Evolutionary conservation across 1,284 basidiomycete genomes (phyloP).

Genomic region (Moesziomyces sp.): DNA sequence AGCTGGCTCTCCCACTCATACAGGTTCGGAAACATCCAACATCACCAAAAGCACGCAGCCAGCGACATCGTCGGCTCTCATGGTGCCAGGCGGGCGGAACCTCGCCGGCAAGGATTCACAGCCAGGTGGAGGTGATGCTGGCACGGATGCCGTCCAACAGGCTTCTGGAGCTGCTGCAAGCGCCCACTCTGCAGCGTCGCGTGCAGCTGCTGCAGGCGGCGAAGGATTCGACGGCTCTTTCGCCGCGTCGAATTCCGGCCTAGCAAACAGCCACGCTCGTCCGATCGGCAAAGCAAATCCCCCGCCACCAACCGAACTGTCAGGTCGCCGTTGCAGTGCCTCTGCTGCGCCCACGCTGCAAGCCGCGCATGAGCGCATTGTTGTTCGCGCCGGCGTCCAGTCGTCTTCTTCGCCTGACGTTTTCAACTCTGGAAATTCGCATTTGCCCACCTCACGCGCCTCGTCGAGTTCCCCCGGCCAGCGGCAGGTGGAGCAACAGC

Average conservation of each 20-base stretch:
- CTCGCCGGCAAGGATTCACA: no score
- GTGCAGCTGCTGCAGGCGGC: not conserved
- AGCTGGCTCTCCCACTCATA: no score
- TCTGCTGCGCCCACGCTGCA: conserved; percentile 2
- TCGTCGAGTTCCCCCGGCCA: no score
- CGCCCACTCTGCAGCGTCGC: no score
- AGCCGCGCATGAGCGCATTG: not conserved
- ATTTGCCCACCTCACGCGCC: conserved; percentile 1
- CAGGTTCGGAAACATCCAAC: no score
- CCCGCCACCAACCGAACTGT: not conserved
- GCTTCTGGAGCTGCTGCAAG: no score
- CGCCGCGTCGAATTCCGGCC: conserved; percentile 5
- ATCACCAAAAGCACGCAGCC: no score
- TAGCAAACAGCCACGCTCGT: conserved; percentile 7
- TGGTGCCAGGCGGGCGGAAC: no score
- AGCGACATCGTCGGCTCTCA: no score
- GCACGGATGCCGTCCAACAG: no score
- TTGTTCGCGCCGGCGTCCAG: not conserved
- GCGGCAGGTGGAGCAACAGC: no score
- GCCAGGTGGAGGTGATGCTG: no score
- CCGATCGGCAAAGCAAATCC: conserved; percentile 35
- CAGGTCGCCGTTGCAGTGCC: conserved; percentile 15
- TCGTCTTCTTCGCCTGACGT: not conserved
- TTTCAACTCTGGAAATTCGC: conserved; percentile 5
- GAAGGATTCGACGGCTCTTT: not conserved